Percentiles rank a stretch among this genome's conserved stretches.
Evolutionary conservation across 140 eudicot genomes (phyloP).

Genomic region (Cichorium intybus): DNA sequence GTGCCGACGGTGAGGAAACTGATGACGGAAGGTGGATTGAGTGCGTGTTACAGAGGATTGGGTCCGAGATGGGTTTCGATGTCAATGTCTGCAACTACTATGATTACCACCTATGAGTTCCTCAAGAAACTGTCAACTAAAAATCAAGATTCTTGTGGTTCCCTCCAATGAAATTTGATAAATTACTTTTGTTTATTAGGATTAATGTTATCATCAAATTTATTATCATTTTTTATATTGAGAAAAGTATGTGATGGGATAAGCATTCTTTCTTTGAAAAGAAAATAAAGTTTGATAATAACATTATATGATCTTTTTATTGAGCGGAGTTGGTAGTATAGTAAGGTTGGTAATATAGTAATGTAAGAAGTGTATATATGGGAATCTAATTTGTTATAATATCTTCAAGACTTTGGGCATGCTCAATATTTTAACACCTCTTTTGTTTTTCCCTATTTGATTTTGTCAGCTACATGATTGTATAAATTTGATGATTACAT

Average conservation of each 20-base stretch:
- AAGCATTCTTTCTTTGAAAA: not conserved
- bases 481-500: slow-evolving; percentile 12
- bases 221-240: not conserved
- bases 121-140: slow-evolving; percentile 53
- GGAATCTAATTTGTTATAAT: no score
- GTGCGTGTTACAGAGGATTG: slow-evolving; percentile 60
- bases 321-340: not conserved
- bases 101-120: slow-evolving; percentile 59
- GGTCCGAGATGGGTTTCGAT: slow-evolving; percentile 67
- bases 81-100: slow-evolving; percentile 57
- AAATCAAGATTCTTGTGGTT: slow-evolving; percentile 33
- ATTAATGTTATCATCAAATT: slow-evolving; percentile 4
- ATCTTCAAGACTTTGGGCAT: no score
- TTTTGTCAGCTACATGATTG: no score
- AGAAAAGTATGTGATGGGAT: not conserved
- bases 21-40: slow-evolving; percentile 49
- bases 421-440: no score
- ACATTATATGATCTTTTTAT: not conserved
- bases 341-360: not conserved
- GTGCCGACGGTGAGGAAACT: slow-evolving; percentile 33
- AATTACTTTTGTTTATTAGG: not conserved
- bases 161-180: slow-evolving; percentile 22
- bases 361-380: no score
- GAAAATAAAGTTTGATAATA: slow-evolving; percentile 18
- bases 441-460: no score